Percentiles rank a stretch among this genome's conserved stretches.
These are phyloP conservation scores for Pythium phragmitis DNA, from an alignment of 352 stramenopile genomes.

Conservation along the genomic window DNA sequence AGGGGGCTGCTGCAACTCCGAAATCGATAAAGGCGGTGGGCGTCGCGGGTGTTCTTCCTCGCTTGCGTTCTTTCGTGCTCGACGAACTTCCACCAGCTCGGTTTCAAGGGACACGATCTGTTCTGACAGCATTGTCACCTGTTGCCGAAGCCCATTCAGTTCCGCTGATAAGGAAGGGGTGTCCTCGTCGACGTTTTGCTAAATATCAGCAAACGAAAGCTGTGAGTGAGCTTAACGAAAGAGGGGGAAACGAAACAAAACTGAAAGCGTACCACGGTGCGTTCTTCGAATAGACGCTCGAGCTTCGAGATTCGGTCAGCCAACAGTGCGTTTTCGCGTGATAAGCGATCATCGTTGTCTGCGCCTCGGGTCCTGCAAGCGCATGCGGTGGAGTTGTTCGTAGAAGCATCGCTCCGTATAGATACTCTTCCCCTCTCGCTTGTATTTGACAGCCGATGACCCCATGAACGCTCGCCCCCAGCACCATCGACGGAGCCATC, in stretches of 20 bases:
- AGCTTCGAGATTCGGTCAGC: slow-evolving; percentile 19
- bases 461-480: slow-evolving; percentile 11
- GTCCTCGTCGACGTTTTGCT: slow-evolving; percentile 9
- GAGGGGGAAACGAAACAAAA: background rate
- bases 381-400: slow-evolving; percentile 6
- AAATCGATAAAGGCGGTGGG: slow-evolving; percentile 7
- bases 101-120: slow-evolving; percentile 22
- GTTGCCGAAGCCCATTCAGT: slow-evolving; percentile 15
- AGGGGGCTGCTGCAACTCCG: background rate
- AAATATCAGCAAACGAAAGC: background rate
- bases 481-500: slow-evolving; percentile 19
- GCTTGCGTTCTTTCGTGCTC: background rate
- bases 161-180: slow-evolving; percentile 10
- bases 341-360: slow-evolving; percentile 6
- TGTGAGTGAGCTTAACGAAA: background rate
- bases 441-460: background rate
- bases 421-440: slow-evolving; percentile 14
- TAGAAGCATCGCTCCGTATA: slow-evolving; percentile 14
- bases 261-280: slow-evolving; percentile 10
- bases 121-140: slow-evolving; percentile 17
- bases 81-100: slow-evolving; percentile 22
- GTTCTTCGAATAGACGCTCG: slow-evolving; percentile 23
- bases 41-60: background rate
- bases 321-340: background rate
- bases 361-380: slow-evolving; percentile 2